Percentiles rank a stretch among this genome's conserved stretches.
phyloP scores from a whole-genome alignment of 2,329 filamentous ascomycete species.

The Phialophora expanda region DNA sequence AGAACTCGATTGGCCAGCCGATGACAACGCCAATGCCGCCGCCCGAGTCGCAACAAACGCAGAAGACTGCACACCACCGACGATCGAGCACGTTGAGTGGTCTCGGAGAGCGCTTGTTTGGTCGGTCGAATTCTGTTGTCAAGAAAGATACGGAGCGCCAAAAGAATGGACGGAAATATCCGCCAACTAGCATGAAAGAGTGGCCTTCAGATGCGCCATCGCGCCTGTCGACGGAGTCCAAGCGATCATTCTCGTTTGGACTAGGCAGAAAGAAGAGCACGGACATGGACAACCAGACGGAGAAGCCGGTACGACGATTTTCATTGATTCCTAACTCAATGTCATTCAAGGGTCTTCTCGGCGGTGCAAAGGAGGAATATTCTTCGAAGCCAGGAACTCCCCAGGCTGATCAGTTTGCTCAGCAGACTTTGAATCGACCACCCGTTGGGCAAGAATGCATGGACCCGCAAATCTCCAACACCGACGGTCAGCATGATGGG shows the following conservation, averaged over 20 bases:
- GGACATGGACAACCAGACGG: slow-evolving; percentile 66
- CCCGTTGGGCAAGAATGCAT: slow-evolving; percentile 25
- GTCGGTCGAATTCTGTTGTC: slow-evolving; percentile 71
- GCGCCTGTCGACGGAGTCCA: slow-evolving; percentile 73
- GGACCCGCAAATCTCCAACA: slow-evolving; percentile 22
- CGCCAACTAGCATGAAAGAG: slow-evolving; percentile 86
- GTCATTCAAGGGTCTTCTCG: slow-evolving; percentile 68
- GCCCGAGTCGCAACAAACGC: slow-evolving; percentile 53
- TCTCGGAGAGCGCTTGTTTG: slow-evolving; percentile 82
- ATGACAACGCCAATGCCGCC: slow-evolving; percentile 63
- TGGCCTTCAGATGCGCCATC: slow-evolving; percentile 63
- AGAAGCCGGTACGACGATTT: slow-evolving; percentile 67
- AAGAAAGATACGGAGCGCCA: slow-evolving; percentile 45
- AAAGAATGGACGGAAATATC: slow-evolving; percentile 71
- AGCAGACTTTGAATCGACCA: slow-evolving; percentile 27
- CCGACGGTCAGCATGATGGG: slow-evolving; percentile 37
- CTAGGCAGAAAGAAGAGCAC: slow-evolving; percentile 74
- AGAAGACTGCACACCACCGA: slow-evolving; percentile 61
- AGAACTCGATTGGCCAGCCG: slow-evolving; percentile 62
- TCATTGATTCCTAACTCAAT: slow-evolving; percentile 71
- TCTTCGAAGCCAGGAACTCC: slow-evolving; percentile 48
- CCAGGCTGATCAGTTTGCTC: slow-evolving; percentile 45
- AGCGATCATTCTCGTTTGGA: slow-evolving; percentile 72
- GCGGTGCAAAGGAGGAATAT: slow-evolving; percentile 59
- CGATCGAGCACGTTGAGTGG: slow-evolving; percentile 77